These are phyloP conservation scores for Aspergillus tanneri DNA, from an alignment of 2,329 filamentous ascomycete genomes.

Conservation along the genomic window DNA sequence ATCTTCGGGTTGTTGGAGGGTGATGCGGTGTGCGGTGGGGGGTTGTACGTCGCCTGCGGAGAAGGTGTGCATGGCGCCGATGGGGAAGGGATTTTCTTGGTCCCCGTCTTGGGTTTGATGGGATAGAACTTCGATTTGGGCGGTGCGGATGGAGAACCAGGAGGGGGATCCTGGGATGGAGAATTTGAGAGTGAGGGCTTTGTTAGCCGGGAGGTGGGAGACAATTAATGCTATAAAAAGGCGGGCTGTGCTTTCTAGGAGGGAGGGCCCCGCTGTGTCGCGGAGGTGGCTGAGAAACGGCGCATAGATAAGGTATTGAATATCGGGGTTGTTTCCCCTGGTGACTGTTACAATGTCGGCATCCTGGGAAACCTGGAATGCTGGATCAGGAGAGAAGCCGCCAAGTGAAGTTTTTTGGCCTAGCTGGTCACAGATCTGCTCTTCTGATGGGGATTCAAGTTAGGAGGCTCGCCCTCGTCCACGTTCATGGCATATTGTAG, in stretches of 20 bases:
- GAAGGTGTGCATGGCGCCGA: constrained; percentile 16
- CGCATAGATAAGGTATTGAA: not conserved
- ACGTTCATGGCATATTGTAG: not conserved
- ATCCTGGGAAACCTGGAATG: not conserved
- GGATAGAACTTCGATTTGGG: constrained; percentile 8
- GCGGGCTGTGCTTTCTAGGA: not conserved
- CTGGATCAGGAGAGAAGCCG: not conserved
- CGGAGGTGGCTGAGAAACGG: not conserved
- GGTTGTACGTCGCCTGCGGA: not conserved
- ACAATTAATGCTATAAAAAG: not conserved
- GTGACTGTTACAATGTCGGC: not conserved
- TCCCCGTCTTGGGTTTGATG: constrained; percentile 2
- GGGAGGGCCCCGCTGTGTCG: not conserved
- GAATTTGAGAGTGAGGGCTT: not conserved
- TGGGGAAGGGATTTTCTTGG: constrained; percentile 2
- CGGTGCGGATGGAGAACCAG: constrained; percentile 16
- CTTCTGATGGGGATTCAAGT: not conserved
- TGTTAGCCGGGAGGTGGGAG: not conserved
- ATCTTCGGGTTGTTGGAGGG: not conserved
- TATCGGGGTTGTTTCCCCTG: not conserved
- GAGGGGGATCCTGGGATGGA: not conserved
- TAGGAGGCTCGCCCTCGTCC: not conserved
- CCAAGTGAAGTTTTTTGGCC: not conserved
- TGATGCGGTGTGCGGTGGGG: constrained; percentile 3
- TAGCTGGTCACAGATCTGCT: not conserved